These are phyloP conservation scores for Candida ipomoeae DNA, from an alignment of 805 yeast species.

Conservation along the genomic window DNA sequence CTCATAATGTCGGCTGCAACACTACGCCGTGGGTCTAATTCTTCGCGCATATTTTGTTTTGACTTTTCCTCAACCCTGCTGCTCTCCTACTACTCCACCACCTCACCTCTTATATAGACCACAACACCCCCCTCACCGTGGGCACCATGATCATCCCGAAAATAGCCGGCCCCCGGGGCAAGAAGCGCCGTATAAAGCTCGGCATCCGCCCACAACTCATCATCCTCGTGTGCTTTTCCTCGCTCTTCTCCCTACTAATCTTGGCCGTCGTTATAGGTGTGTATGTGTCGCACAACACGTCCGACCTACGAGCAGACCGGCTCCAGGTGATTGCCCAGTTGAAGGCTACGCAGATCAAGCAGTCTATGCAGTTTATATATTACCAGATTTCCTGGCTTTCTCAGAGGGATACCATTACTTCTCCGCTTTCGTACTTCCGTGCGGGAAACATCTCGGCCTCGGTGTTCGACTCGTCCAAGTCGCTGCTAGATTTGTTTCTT, in stretches of 20 bases:
- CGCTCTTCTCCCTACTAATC: constrained; percentile 64
- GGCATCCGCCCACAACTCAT: constrained; percentile 77
- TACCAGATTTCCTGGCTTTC: constrained; percentile 68
- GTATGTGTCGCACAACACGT: constrained; percentile 62
- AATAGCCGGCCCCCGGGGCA: constrained; percentile 5
- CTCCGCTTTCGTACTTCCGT: constrained; percentile 55
- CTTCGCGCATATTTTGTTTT: constrained; percentile 1
- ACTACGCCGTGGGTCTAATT: background rate
- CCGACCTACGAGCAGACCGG: constrained; percentile 62
- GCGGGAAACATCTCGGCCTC: constrained; percentile 66
- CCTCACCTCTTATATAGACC: too few species aligned
- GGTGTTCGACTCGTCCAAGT: constrained; percentile 40
- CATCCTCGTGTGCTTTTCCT: constrained; percentile 62
- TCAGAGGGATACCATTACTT: constrained; percentile 55
- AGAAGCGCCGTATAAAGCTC: constrained; percentile 34
- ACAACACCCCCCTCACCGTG: background rate
- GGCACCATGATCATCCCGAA: background rate
- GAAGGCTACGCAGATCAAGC: constrained; percentile 75
- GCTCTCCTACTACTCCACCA: background rate
- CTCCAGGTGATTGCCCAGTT: constrained; percentile 74
- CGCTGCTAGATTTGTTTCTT: constrained; percentile 54
- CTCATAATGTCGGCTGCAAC: background rate
- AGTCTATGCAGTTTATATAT: constrained; percentile 56
- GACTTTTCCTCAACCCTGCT: constrained; percentile 1
- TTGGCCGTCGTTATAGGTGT: constrained; percentile 71